Evolutionary conservation across 148 eudicot species (phyloP).

Genomic region (Talinum fruticosum): DNA sequence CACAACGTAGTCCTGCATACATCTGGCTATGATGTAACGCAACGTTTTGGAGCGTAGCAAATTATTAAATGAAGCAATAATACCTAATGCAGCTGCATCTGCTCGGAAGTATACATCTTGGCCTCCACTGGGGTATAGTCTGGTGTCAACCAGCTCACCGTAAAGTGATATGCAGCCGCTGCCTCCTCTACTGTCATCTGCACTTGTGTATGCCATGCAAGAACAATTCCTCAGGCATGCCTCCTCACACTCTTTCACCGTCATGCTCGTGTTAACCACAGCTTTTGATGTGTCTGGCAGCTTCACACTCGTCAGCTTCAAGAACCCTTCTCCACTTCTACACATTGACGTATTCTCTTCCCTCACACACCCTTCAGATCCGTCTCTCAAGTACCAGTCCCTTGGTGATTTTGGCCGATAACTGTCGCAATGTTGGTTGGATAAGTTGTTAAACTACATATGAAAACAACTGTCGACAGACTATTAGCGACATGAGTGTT

Average conservation of each 20-base stretch:
- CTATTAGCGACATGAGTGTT: too few relatives aligned
- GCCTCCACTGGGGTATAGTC: conserved; percentile 36
- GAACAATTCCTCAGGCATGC: conserved; percentile 47
- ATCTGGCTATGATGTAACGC: not conserved
- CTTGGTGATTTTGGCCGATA: conserved; percentile 36
- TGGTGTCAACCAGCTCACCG: conserved; percentile 36
- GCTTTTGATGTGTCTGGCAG: conserved; percentile 45
- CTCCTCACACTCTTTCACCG: conserved; percentile 27
- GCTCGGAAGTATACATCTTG: conserved; percentile 44
- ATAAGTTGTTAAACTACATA: not conserved
- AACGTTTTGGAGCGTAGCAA: not conserved
- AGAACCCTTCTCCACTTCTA: conserved; percentile 41
- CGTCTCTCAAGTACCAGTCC: conserved; percentile 53
- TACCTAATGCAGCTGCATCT: conserved; percentile 42
- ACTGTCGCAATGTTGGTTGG: conserved; percentile 8
- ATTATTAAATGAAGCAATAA: conserved; percentile 11
- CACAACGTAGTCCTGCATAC: not conserved
- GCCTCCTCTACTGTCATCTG: conserved; percentile 25
- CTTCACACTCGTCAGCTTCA: conserved; percentile 36
- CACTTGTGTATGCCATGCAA: conserved; percentile 41
- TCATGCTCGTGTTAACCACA: conserved; percentile 19
- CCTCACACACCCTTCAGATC: conserved; percentile 40
- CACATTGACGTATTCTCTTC: conserved; percentile 37
- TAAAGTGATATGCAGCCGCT: conserved; percentile 42
- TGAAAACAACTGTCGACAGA: too few relatives aligned